Evolutionary conservation across 208 protist genomes (phyloP).

Genomic region (Leishmania gerbilli): DNA sequence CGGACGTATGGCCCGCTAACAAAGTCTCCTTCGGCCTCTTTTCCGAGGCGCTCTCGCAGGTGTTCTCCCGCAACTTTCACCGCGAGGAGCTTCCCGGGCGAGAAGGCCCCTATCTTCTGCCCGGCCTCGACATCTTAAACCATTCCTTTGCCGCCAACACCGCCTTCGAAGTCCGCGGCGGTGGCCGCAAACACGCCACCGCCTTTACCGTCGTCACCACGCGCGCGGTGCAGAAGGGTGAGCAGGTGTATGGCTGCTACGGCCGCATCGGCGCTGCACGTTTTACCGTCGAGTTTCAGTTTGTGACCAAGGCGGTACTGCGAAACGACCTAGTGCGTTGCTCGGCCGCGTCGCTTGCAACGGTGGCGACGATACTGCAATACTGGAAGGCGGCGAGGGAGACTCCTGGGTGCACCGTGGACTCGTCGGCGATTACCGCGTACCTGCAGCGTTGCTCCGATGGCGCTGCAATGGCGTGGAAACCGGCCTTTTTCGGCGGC

Average conservation of each 20-base stretch:
- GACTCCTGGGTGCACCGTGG: not conserved
- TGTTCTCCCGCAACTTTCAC: slow-evolving; percentile 87
- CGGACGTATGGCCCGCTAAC: slow-evolving; percentile 51
- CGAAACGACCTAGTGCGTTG: slow-evolving; percentile 70
- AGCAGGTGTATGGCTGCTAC: slow-evolving; percentile 85
- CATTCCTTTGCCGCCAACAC: slow-evolving; percentile 71
- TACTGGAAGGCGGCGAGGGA: slow-evolving; percentile 4
- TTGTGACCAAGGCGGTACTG: slow-evolving; percentile 58
- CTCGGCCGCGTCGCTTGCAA: slow-evolving; percentile 33
- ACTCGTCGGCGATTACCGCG: not conserved
- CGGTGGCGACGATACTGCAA: slow-evolving; percentile 24
- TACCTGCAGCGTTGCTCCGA: not conserved
- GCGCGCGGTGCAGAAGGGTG: slow-evolving; percentile 51
- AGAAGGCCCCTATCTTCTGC: slow-evolving; percentile 84
- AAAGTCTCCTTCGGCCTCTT: slow-evolving; percentile 58
- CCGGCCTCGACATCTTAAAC: slow-evolving; percentile 85
- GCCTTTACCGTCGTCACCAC: slow-evolving; percentile 72
- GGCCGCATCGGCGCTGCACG: slow-evolving; percentile 73
- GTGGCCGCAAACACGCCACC: slow-evolving; percentile 74
- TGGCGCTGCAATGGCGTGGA: slow-evolving; percentile 1
- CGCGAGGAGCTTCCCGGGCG: slow-evolving; percentile 74
- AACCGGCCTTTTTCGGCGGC: slow-evolving; percentile 7
- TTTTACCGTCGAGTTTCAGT: slow-evolving; percentile 86
- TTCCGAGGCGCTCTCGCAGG: slow-evolving; percentile 73
- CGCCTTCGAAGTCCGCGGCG: slow-evolving; percentile 72